These are phyloP conservation scores for Coniosporium tulheliwenetii DNA, from an alignment of 2,329 filamentous ascomycete species.

Conservation along the genomic window DNA sequence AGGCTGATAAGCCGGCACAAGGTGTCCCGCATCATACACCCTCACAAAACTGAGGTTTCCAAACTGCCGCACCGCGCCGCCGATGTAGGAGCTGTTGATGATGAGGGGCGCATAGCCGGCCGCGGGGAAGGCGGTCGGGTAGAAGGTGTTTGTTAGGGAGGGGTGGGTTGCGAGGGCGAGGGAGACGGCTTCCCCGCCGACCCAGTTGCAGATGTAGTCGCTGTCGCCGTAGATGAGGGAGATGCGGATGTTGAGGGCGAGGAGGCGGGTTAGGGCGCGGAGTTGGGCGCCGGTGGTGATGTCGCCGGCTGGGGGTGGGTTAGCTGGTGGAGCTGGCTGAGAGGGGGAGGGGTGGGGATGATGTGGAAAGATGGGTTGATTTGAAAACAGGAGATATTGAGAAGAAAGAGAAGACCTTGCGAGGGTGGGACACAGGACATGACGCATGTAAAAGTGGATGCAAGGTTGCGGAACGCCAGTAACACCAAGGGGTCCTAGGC, in stretches of 20 bases:
- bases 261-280: slow-evolving; percentile 24
- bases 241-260: slow-evolving; percentile 34
- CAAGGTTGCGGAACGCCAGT: too few species aligned
- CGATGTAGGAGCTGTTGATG: slow-evolving; percentile 52
- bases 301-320: slow-evolving; percentile 23
- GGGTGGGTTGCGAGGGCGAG: slow-evolving; percentile 35
- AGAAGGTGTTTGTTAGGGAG: slow-evolving; percentile 22
- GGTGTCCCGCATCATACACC: slow-evolving; percentile 37
- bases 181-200: slow-evolving; percentile 61
- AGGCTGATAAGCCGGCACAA: slow-evolving; percentile 34
- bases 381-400: background rate
- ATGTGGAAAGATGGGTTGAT: slow-evolving; percentile 2
- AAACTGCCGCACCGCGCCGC: slow-evolving; percentile 59
- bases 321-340: too few species aligned
- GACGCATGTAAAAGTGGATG: too few species aligned
- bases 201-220: slow-evolving; percentile 43
- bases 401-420: too few species aligned
- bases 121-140: slow-evolving; percentile 37
- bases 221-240: slow-evolving; percentile 56
- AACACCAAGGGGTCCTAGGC: too few species aligned
- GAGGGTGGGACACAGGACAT: too few species aligned
- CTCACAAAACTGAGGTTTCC: slow-evolving; percentile 45
- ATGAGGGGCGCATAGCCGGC: slow-evolving; percentile 61
- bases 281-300: slow-evolving; percentile 23
- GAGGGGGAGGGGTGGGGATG: too few species aligned